Base-by-base conservation (phyloP, 208 protist genomes). In the Acanthamoeba royreba region DNA sequence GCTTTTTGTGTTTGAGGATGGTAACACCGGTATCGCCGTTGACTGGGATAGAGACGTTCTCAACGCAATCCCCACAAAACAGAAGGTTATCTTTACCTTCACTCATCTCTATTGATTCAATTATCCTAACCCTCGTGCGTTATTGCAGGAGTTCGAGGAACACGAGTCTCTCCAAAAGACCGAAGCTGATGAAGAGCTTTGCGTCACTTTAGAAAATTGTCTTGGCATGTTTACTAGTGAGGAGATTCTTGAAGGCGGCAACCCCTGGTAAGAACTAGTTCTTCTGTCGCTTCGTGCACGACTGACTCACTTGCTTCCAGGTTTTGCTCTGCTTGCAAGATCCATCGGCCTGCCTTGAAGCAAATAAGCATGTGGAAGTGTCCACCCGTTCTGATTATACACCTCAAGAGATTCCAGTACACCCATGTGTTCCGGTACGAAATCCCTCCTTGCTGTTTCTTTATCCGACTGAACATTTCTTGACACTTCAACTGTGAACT, bases 381-480 rank as follows among this genome's bases (percentile, higher is more conserved):
- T 11, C 97, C 97, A 17, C 91, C 97, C 22, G 77, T 97, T 9
- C 85, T 98, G 1, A 93, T 98, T 28, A 83, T 98, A 22, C 97
- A 98, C 79, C 94, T 98, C 28, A 98, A 98, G 93, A 94, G 97
- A 46, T 98, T 98, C 92, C 53, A 90, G 35, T 96, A 63, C 47
- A 63, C 81, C 5, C 42, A 61, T 35, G 81, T 88, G 25, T 88
- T 88, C 38, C 4, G 81, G 47, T 42, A 47, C 61, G 31, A 72
- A 9, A 19, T 25, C 49, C 49, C 19, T 9, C 19, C 38, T 19
- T 33, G 58, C 31, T 66, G 13, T 25, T 55, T 55, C 49, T 19
- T 55, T 55, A 13, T 11, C 77, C 11, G 9, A 25, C 77, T 46
- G 77, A 33, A 31, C 33, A 53, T 53, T 66, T 8, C 11, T 9